Evolutionary conservation across 176 grass and related monocot genomes (phyloP).

Genomic region (Oryza punctata): DNA sequence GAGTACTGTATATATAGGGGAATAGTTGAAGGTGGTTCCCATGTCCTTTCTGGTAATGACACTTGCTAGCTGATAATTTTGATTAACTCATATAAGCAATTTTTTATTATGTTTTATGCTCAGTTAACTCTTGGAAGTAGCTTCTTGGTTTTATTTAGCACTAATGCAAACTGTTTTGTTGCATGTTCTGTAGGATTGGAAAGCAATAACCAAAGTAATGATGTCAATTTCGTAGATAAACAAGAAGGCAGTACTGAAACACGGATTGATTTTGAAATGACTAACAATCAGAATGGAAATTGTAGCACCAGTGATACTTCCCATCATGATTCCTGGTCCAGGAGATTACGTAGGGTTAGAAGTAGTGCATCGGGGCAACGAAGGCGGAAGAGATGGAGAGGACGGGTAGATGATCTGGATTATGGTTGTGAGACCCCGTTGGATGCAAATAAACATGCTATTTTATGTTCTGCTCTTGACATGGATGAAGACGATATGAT

Average conservation of each 20-base stretch:
- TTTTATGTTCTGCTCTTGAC: constrained; percentile 16
- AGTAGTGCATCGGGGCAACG: constrained; percentile 63
- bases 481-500: constrained; percentile 40
- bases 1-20: constrained; percentile 98
- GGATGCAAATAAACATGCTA: constrained; percentile 50
- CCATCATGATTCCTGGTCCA: constrained; percentile 72
- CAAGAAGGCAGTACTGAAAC: constrained; percentile 44
- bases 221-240: constrained; percentile 41
- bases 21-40: constrained; percentile 66
- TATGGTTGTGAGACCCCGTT: constrained; percentile 35
- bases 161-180: constrained; percentile 34
- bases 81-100: constrained; percentile 25
- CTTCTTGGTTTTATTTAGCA: constrained; percentile 6
- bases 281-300: constrained; percentile 58
- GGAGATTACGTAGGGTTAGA: constrained; percentile 74
- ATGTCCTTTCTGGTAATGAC: constrained; percentile 61
- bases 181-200: constrained; percentile 49
- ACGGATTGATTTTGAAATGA: constrained; percentile 58
- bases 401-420: constrained; percentile 59
- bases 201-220: constrained; percentile 57
- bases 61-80: constrained; percentile 27
- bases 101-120: constrained; percentile 13
- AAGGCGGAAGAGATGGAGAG: constrained; percentile 94
- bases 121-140: constrained; percentile 8
- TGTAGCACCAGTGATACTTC: constrained; percentile 81